Base-by-base conservation (phyloP, 495 filamentous ascomycete species). In the Penicillium roqueforti region DNA sequence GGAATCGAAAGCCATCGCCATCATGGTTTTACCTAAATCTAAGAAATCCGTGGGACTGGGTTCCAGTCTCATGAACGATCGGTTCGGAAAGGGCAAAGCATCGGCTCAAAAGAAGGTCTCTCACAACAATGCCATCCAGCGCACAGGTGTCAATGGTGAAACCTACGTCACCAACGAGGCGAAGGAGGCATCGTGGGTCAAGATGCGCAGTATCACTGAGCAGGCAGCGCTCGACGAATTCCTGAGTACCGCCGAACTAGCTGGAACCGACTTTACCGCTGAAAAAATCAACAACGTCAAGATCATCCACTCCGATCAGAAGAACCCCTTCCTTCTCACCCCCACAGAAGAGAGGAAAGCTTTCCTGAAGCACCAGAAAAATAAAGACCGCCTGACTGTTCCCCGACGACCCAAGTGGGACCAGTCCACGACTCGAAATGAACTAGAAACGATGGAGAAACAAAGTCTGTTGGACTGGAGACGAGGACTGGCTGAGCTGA, bases 241-340 rank as follows among this genome's bases (percentile, higher is more conserved):
- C 66, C 75, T 89, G 46, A 83, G 75, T 47, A 97, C 92, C 25
- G 92, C 92, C 58, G 91, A 97, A 72, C 78, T 99, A 58, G 95
- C 95, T 18, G 92, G 91, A 43, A 99, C 95, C 53, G 95, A 99
- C 67, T 99, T 99, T 69, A 96, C 93, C 6, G 95, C 95, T 32
- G 93, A 99, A 79, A 96, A 97, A 78, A 88, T 95, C 82, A 96
- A 90, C 70, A 96, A 92, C 67, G 87, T 97, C 68, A 95, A 96
- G 73, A 96, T 99, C 67, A 97, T 99, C 60, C 92, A 99, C 63
- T 83, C 82, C 49, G 88, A 93, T 67, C 92, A 97, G 74, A 86
- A 84, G 69, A 99, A 99, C 71, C 93, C 95, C 2, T 99, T 91
- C 65, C 79, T 99, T 18, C 81, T 99, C 13, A 89, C 89, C 3